Base-by-base conservation (phyloP, 441 rosid species). In the Cnidoscolus chayamansa region DNA sequence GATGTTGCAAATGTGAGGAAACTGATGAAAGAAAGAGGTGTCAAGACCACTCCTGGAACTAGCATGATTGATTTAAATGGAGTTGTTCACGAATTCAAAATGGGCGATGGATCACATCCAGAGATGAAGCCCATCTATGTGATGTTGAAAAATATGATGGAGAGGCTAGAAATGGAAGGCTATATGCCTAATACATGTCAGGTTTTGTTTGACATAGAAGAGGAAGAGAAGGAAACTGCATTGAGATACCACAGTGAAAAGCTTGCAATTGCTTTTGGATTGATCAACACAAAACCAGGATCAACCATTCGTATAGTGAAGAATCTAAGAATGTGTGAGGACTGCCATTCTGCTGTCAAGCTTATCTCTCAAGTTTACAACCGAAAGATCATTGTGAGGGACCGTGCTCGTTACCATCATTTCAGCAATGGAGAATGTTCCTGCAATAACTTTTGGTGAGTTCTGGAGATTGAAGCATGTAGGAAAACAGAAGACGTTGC, bases 241-340 rank as follows among this genome's bases (percentile, higher is more conserved):
- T 69, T 81, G 68, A 78, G 80, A 69, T 78, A 83, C 77, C 88
- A 88, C 68, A 86, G 89, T 16, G 93, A 87, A 78, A 86, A 83
- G 73, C 79, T 87, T 5, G 93, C 93, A 2, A 82, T 89, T 67
- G 89, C 93, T 35, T 86, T 80, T 67, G 91, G 88, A 45, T 85
- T 90, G 70, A 71, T 84, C 65, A 86, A 84, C 82, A 74, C 84
- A 16, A 86, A 86, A 2, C 72, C 83, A 72, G 87, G 86, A 77
- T 70, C 78, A 73, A 85, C 89, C 2, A 81, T 87, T 30, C 85
- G 84, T 37, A 82, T 84, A 43, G 84, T 84, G 86, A 87, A 89
- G 75, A 84, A 85, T 72, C 56, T 73, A n/a, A 74, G 77, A 58
- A 62, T 74, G 65, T 85, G 87, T 51, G 86, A 88, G 35, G 91